Conservation (phyloP, 148 eudicot species). For the Camellia sinensis region DNA sequence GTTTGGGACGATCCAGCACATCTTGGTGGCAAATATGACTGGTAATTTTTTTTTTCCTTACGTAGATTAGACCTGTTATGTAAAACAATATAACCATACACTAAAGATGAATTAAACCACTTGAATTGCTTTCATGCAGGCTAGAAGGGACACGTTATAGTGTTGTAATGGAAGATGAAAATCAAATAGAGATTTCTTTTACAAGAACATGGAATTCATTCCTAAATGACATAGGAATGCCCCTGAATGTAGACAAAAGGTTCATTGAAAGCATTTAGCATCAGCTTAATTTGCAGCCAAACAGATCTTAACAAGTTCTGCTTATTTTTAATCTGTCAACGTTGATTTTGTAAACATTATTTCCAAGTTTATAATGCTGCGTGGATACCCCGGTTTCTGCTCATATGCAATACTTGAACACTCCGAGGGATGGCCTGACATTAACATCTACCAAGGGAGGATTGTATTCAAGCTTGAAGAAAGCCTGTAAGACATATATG, state of each 20-base stretch:
- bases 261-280: background rate
- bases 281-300: background rate
- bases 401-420: conserved; percentile 60
- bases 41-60: conserved; percentile 13
- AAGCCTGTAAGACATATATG: conserved; percentile 28
- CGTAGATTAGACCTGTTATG: background rate
- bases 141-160: conserved; percentile 29
- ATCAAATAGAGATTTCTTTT: conserved; percentile 44
- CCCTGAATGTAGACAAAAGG: conserved; percentile 50
- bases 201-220: conserved; percentile 24
- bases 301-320: background rate
- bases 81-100: background rate
- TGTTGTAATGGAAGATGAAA: conserved; percentile 25
- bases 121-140: conserved; percentile 24
- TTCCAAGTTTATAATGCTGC: conserved; percentile 59
- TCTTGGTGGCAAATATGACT: conserved; percentile 25
- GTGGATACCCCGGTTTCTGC: conserved; percentile 63
- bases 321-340: background rate
- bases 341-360: background rate
- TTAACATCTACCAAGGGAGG: conserved; percentile 46
- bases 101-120: background rate
- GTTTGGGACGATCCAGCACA: conserved; percentile 24
- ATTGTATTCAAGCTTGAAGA: conserved; percentile 55
- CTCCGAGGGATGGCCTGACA: conserved; percentile 35
- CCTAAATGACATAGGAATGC: background rate